phyloP scores from a whole-genome alignment of 2,329 filamentous ascomycete species.

The Alternaria metachromatica region DNA sequence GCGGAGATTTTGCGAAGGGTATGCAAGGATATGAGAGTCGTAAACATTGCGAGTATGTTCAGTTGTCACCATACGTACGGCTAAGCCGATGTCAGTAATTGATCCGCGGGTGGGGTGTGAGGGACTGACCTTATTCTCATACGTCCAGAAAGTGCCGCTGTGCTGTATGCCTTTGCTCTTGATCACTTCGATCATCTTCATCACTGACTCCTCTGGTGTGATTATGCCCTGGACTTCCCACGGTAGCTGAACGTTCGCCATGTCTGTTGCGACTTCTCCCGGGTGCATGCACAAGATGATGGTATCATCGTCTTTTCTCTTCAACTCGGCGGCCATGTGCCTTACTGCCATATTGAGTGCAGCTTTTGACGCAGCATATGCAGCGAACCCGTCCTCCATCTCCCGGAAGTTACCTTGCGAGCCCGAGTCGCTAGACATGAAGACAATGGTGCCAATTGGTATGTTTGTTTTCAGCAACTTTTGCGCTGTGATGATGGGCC shows the following conservation, averaged over 20 bases:
- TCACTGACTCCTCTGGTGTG: conserved; percentile 57
- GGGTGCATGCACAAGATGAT: conserved; percentile 64
- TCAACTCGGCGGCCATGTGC: conserved; percentile 63
- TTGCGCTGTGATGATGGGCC: conserved; percentile 64
- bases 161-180: conserved; percentile 56
- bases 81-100: conserved; percentile 17
- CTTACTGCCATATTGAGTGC: conserved; percentile 64
- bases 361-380: conserved; percentile 64
- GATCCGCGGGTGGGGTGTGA: not conserved
- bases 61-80: conserved; percentile 39
- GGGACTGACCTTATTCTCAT: conserved; percentile 57
- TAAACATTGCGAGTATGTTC: not conserved
- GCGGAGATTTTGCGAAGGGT: conserved; percentile 1
- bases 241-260: conserved; percentile 59
- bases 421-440: conserved; percentile 65
- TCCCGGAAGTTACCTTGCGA: conserved; percentile 59
- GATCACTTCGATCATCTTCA: conserved; percentile 59
- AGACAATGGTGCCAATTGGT: conserved; percentile 57
- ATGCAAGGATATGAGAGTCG: not conserved
- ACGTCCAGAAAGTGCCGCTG: conserved; percentile 64
- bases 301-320: conserved; percentile 57
- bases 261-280: conserved; percentile 64
- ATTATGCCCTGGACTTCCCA: conserved; percentile 63
- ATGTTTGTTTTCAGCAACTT: conserved; percentile 57
- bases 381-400: conserved; percentile 65